Conservation (phyloP, 768 basidiomycete genomes). For the Tulasnella calospora region DNA sequence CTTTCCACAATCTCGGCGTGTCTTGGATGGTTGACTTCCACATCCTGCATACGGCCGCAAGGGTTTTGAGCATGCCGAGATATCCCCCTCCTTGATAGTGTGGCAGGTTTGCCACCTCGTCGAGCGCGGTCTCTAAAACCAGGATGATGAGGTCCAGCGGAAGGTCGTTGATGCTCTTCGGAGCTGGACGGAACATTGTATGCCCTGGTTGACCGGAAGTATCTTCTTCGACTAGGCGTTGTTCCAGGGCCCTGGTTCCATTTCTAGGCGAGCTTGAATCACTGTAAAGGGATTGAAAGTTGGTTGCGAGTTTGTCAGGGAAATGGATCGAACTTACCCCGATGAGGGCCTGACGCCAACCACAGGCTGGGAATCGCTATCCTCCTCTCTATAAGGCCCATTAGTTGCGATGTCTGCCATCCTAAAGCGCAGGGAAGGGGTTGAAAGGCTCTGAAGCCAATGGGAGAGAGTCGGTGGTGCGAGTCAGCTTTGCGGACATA, state of each 20-base stretch:
- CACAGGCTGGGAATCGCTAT: background rate
- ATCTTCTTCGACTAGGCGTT: too few relatives aligned
- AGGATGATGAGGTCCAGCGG: background rate
- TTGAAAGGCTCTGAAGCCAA: background rate
- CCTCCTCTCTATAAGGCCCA: background rate
- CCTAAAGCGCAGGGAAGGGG: background rate
- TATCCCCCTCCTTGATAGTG: background rate
- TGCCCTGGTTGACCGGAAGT: too few relatives aligned
- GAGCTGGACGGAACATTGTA: background rate
- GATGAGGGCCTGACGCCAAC: background rate
- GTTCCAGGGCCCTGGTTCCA: too few relatives aligned
- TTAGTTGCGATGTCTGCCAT: background rate
- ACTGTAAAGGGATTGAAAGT: too few relatives aligned
- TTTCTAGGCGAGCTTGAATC: too few relatives aligned
- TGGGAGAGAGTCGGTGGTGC: too few relatives aligned
- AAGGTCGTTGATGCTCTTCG: background rate
- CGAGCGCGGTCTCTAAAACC: background rate
- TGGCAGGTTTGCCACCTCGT: background rate
- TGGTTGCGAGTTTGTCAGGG: background rate
- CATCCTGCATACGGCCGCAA: background rate
- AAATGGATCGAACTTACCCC: background rate
- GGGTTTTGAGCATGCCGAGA: background rate
- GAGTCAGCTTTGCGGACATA: background rate
- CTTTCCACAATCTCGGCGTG: background rate
- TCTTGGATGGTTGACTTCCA: background rate